These are phyloP conservation scores for Elongisporangium prolatum DNA, from an alignment of 352 stramenopile genomes.

Conservation along the genomic window DNA sequence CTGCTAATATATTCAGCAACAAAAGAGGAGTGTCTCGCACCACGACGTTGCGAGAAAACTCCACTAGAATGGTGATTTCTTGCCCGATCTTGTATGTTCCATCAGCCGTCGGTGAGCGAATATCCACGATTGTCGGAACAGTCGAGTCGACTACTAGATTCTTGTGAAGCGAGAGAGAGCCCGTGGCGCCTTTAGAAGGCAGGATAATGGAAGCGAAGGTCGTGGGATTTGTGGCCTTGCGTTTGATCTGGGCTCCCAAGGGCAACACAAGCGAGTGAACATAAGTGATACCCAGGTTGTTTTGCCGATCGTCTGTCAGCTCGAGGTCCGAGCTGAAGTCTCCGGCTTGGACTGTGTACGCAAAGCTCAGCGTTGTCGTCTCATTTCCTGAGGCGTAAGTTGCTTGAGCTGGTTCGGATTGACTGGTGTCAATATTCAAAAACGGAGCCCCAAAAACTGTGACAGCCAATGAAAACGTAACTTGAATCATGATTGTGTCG, in stretches of 20 bases:
- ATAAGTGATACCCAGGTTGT: slow-evolving; percentile 34
- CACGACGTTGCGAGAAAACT: slow-evolving; percentile 50
- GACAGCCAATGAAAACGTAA: slow-evolving; percentile 64
- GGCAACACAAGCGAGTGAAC: slow-evolving; percentile 34
- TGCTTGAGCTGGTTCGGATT: slow-evolving; percentile 13
- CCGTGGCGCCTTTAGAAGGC: slow-evolving; percentile 34
- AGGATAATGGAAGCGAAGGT: slow-evolving; percentile 37
- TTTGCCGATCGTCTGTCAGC: slow-evolving; percentile 44
- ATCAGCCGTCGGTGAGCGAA: slow-evolving; percentile 30
- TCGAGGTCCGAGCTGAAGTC: slow-evolving; percentile 35
- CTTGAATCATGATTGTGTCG: slow-evolving; percentile 42
- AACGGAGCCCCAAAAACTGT: slow-evolving; percentile 45
- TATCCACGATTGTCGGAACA: slow-evolving; percentile 32
- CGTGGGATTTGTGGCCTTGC: slow-evolving; percentile 33
- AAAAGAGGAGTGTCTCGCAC: slow-evolving; percentile 37
- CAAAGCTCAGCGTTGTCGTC: slow-evolving; percentile 40
- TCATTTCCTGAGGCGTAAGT: slow-evolving; percentile 29
- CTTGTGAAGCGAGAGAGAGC: slow-evolving; percentile 39
- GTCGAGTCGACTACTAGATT: slow-evolving; percentile 45
- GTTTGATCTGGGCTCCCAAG: slow-evolving; percentile 35
- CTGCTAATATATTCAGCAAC: slow-evolving; percentile 40
- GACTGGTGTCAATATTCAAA: slow-evolving; percentile 28
- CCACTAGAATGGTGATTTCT: slow-evolving; percentile 37
- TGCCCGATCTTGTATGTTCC: slow-evolving; percentile 68
- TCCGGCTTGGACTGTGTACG: slow-evolving; percentile 35